These are phyloP conservation scores for Amanita phalloides DNA, from an alignment of 768 basidiomycete species.

Conservation along the genomic window DNA sequence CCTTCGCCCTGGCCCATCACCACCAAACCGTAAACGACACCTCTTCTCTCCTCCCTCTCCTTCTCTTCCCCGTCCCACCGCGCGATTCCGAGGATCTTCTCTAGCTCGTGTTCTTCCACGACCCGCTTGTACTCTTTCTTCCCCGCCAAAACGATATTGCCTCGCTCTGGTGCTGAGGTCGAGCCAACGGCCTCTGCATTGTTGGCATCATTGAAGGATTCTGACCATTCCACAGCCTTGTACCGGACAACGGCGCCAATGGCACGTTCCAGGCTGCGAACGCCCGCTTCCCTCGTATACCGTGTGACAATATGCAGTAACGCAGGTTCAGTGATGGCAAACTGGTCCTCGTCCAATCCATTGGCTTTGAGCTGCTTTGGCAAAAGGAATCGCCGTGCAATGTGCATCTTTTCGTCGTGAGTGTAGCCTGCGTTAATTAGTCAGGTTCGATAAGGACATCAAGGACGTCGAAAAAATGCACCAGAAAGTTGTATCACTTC, in stretches of 20 bases:
- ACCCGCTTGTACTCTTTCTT: constrained; percentile 39
- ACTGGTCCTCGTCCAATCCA: constrained; percentile 49
- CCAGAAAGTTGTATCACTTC: constrained; percentile 78
- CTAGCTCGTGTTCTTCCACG: constrained; percentile 65
- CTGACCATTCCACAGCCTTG: constrained; percentile 89
- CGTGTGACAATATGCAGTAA: constrained; percentile 63
- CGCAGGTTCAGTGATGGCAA: constrained; percentile 60
- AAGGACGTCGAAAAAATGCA: constrained; percentile 10
- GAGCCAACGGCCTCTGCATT: background rate
- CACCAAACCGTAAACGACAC: constrained; percentile 78
- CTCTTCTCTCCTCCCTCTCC: constrained; percentile 62
- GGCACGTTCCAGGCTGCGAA: constrained; percentile 80
- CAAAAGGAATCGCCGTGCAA: constrained; percentile 77
- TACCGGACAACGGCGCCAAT: constrained; percentile 82
- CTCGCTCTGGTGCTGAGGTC: constrained; percentile 9
- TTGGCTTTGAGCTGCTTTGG: constrained; percentile 83
- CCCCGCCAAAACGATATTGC: constrained; percentile 10
- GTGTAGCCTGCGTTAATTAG: constrained; percentile 48
- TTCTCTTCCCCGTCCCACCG: constrained; percentile 74
- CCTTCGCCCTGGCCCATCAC: constrained; percentile 87
- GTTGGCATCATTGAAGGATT: constrained; percentile 34
- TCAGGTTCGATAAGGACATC: background rate
- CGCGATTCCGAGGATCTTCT: constrained; percentile 72
- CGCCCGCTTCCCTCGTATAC: constrained; percentile 88
- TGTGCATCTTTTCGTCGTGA: constrained; percentile 85